Evolutionary conservation across 1,284 basidiomycete species (phyloP), one percentile per base, ranked within the genome.

Genomic region (Xerocomus nothofagi): DNA sequence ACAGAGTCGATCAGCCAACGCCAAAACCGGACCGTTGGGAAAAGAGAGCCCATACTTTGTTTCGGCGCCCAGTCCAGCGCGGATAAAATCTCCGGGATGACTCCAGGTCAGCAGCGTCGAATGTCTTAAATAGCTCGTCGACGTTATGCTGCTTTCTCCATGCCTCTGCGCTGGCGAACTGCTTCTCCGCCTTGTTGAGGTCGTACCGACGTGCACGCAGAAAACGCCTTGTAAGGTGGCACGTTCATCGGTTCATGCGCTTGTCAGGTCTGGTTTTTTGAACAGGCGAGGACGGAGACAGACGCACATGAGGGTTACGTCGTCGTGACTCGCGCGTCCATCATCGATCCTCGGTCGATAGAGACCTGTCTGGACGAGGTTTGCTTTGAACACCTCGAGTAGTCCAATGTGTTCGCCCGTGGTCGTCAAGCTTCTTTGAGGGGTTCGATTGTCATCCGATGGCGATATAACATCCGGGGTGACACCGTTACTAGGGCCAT

Each of bases 41-140:
- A 39, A n/a, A 10, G 39, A 21, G 18, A n/a, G 24, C 5, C 36
- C 72, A 8, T 56, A 81, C 87, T 72, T 83, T 87, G 62, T 89
- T 84, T 60, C 87, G 72, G 47, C 84, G 73, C 2, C 88, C 88
- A 1, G 87, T 91, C 86, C 86, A 91, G 30, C 84, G 75, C 2
- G 88, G 86, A 69, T 90, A 90, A 53, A 83, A 88, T 44, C 74
- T 72, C 62, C 79, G 79, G 4, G 80, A 67, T 21, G 62, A 61
- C 61, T 84, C 80, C 53, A 90, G 75, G 57, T 90, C 88, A 11
- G 74, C 74, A 0, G 69, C 44, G 21, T 78, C 74, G 57, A 88
- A 84, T 3, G 73, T 73, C 15, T 74, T 73, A 65, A 80, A 90
- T n/a, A 89, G 67, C 15, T 73, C 71, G 31, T 80, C 73, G 9